A percentile compares a stretch with the other conserved stretches of the same genome.
These are phyloP conservation scores for Chenopodium formosanum DNA, from an alignment of 148 eudicot species.

Conservation along the genomic window DNA sequence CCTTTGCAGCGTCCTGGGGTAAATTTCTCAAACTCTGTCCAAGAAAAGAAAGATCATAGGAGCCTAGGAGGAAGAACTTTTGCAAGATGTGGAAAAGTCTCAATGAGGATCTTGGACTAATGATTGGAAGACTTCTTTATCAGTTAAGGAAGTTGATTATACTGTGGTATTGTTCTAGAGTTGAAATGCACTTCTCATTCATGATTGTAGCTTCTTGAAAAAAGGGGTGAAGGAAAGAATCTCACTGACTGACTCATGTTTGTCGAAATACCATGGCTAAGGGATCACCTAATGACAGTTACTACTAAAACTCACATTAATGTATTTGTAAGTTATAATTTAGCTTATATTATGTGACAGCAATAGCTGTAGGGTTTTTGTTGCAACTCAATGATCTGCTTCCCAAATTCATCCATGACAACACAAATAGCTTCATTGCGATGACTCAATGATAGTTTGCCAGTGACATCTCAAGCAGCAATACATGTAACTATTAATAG, in stretches of 20 bases:
- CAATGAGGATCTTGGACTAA: not conserved
- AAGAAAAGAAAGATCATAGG: constrained; percentile 20
- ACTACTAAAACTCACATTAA: not conserved
- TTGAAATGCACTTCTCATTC: not conserved
- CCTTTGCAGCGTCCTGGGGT: constrained; percentile 53
- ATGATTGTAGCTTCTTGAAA: not conserved
- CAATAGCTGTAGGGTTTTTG: not conserved
- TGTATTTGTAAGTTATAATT: no score
- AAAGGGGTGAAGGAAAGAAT: not conserved
- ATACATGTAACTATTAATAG: not conserved
- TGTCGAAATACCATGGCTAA: not conserved
- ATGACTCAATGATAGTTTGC: no score
- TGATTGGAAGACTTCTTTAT: not conserved
- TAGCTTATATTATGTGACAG: not conserved
- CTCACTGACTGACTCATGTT: no score
- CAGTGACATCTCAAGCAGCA: not conserved
- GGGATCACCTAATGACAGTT: not conserved
- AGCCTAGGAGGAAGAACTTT: not conserved
- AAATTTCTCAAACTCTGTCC: constrained; percentile 38
- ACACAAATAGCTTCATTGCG: not conserved
- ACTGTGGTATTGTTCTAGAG: not conserved
- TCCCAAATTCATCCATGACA: not conserved
- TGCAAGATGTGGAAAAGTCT: not conserved
- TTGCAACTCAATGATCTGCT: not conserved
- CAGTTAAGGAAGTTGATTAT: not conserved